Percentiles rank a stretch among this genome's conserved stretches.
These are phyloP conservation scores for Aspergillus carlsbadensis DNA, from an alignment of 495 filamentous ascomycete species.

Conservation along the genomic window DNA sequence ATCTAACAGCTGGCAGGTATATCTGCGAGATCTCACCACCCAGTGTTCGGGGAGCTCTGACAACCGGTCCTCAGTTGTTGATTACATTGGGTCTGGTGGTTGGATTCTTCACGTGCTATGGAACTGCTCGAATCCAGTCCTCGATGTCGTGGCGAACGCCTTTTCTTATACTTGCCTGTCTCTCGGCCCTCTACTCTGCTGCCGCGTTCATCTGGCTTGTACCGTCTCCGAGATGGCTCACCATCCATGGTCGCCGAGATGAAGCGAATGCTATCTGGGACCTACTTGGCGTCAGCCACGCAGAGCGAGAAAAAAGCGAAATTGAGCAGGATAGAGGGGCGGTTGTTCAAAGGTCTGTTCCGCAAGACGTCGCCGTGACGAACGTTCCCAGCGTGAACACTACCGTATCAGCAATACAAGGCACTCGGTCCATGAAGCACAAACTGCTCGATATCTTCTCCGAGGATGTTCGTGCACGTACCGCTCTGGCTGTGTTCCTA, in stretches of 20 bases:
- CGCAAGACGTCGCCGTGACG: conserved; percentile 6
- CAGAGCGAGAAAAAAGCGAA: conserved; percentile 52
- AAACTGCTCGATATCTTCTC: conserved; percentile 39
- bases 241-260: conserved; percentile 32
- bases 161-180: conserved; percentile 43
- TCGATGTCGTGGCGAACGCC: conserved; percentile 60
- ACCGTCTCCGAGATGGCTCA: conserved; percentile 51
- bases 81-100: conserved; percentile 50
- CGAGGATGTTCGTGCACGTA: conserved; percentile 37
- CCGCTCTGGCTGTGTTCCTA: conserved; percentile 41
- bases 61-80: conserved; percentile 55
- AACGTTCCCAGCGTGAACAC: conserved; percentile 3
- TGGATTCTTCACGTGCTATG: conserved; percentile 66
- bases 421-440: conserved; percentile 9
- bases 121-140: conserved; percentile 45
- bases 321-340: conserved; percentile 25
- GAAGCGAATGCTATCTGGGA: conserved; percentile 42
- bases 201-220: conserved; percentile 40
- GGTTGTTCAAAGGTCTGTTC: not conserved
- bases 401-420: not conserved
- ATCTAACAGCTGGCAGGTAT: conserved; percentile 33
- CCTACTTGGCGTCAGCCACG: conserved; percentile 45
- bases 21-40: conserved; percentile 63
- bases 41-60: conserved; percentile 48
- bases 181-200: conserved; percentile 40